Conservation (phyloP, 2,329 filamentous ascomycete species). For the Pseudogymnoascus destructans region DNA sequence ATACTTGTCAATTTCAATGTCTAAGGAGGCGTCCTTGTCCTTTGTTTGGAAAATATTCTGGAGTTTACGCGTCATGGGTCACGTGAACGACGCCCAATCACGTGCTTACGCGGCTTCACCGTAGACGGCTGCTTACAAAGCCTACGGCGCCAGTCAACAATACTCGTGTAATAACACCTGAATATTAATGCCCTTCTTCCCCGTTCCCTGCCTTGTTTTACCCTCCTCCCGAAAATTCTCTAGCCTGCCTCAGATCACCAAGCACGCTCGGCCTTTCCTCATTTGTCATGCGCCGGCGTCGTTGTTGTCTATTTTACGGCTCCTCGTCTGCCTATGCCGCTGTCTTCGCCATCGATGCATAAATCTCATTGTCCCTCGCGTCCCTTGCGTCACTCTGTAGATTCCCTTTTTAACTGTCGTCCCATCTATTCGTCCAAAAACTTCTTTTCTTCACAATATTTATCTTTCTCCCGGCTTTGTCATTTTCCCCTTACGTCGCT, state of each 20-base stretch:
- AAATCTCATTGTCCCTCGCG: background rate
- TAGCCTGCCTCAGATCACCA: constrained; percentile 1
- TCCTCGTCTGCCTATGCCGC: constrained; percentile 5
- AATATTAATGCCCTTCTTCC: constrained; percentile 6
- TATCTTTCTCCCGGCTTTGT: background rate
- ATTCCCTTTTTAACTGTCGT: constrained; percentile 6
- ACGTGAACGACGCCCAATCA: no score
- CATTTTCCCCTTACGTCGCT: background rate
- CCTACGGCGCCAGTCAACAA: no score
- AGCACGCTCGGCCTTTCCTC: constrained; percentile 2
- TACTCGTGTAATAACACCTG: constrained; percentile 1
- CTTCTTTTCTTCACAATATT: background rate
- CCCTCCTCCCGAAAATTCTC: constrained; percentile 4
- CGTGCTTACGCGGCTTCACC: no score
- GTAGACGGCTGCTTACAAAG: no score
- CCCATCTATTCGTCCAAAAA: constrained; percentile 1
- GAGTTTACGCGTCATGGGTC: no score
- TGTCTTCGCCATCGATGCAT: constrained; percentile 4
- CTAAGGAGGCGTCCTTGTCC: no score
- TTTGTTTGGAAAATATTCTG: no score
- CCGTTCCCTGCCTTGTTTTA: background rate
- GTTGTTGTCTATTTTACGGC: constrained; percentile 3
- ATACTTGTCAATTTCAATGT: no score
- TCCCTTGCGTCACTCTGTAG: constrained; percentile 5
- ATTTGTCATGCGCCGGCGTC: background rate